Base-by-base conservation (phyloP, 768 basidiomycete genomes). In the Amanita polypyramis region DNA sequence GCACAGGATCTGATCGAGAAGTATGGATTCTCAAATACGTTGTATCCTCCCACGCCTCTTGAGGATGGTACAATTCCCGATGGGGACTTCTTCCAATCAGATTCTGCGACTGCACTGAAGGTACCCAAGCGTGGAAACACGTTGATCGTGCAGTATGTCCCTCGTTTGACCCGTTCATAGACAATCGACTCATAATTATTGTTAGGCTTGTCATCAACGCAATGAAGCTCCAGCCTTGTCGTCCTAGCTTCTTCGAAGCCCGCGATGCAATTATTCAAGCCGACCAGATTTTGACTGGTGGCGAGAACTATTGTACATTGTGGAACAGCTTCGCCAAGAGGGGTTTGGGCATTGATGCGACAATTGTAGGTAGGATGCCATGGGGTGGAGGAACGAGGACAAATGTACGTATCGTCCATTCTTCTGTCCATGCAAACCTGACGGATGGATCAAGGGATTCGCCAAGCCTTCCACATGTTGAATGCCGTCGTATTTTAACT, bases 151-250 rank as follows among this genome's bases (percentile, higher is more conserved):
- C 88, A 90, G 73, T 45, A n/a, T 21, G 44, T 44, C 4, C 19
- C 6, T 15, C 73, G 55, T 52, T 70, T 73, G n/a, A 45, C 32
- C 41, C 46, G 51, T 20, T 21, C 21, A 41, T 39, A 43, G 32
- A 21, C 15, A 43, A 7, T 44, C 30, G 17, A 20, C 33, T 17
- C 46, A 20, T 39, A 2, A 43, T 39, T 37, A 10, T 27, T 36
- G 17, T 43, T 78, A 80, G 62, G 15, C 80, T 97, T 38, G 83
- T 96, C 36, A 47, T 98, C 23, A 82, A 85, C 60, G 93, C 75
- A 8, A 95, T 99, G 93, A 97, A 97, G 74, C 70, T 96, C 37
- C 94, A 97, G 61, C 80, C 83, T 3, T 99, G 95, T 68, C 75
- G 84, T 21, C 95, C 95, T 15, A 75, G 72, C 39, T 94, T 95